Evolutionary conservation across 768 basidiomycete genomes (phyloP).

Genomic region (Mycena galopus): DNA sequence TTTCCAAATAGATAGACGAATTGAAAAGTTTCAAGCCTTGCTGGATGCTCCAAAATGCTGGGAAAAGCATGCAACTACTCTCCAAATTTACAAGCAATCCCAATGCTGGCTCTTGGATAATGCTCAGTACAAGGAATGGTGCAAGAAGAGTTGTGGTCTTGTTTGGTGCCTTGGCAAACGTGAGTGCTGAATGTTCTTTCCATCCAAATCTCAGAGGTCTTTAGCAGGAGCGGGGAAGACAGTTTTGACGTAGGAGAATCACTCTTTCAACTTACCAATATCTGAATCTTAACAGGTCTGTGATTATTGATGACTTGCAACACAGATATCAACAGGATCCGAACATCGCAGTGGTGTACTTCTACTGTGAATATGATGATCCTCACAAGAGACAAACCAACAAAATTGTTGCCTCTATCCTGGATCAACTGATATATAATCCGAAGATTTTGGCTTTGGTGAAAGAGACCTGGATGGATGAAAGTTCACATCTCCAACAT

Average conservation of each 20-base stretch:
- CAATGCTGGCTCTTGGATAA: slow-evolving; percentile 25
- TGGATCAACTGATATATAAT: slow-evolving; percentile 29
- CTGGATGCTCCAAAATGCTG: slow-evolving; percentile 32
- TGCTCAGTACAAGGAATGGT: slow-evolving; percentile 9
- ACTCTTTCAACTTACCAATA: no score
- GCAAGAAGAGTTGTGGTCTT: background rate
- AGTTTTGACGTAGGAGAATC: slow-evolving; percentile 12
- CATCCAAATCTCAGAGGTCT: background rate
- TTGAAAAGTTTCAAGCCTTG: slow-evolving; percentile 29
- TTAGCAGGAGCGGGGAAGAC: slow-evolving; percentile 31
- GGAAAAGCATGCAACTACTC: slow-evolving; percentile 25
- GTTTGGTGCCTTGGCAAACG: slow-evolving; percentile 30
- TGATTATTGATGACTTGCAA: slow-evolving; percentile 19
- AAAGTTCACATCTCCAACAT: slow-evolving; percentile 27
- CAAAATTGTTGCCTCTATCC: slow-evolving; percentile 27
- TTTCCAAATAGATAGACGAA: background rate
- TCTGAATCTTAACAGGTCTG: slow-evolving; percentile 15
- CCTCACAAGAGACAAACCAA: slow-evolving; percentile 5
- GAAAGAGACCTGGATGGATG: slow-evolving; percentile 25
- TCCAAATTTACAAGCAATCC: slow-evolving; percentile 20
- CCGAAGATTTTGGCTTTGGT: slow-evolving; percentile 16
- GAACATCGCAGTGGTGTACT: slow-evolving; percentile 18
- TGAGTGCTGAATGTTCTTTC: background rate
- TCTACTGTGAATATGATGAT: slow-evolving; percentile 30
- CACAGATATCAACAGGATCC: slow-evolving; percentile 10